phyloP scores from a whole-genome alignment of 805 yeast genomes.

The Scheffersomyces ergatensis region DNA sequence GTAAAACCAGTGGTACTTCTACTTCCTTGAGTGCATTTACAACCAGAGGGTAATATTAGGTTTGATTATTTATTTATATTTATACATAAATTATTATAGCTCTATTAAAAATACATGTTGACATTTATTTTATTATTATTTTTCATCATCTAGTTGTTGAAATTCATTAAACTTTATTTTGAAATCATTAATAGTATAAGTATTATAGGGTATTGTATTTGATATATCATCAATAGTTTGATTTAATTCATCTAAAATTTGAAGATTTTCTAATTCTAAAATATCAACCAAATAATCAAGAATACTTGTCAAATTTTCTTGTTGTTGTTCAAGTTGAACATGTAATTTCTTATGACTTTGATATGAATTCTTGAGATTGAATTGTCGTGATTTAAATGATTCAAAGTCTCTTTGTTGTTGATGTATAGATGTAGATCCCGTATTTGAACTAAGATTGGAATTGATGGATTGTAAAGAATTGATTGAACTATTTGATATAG shows the following conservation, averaged over 20 bases:
- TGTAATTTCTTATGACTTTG: not conserved
- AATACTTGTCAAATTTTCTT: not conserved
- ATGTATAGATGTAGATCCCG: not conserved
- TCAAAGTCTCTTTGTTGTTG: not conserved
- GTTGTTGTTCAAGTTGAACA: not conserved
- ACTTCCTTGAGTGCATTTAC: not conserved
- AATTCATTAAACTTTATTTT: not conserved
- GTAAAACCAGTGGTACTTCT: not conserved
- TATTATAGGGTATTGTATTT: constrained; percentile 1
- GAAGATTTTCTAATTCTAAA: constrained; percentile 1
- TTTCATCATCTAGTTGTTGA: too few relatives aligned
- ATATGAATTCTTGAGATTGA: not conserved
- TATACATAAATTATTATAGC: not conserved
- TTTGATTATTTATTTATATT: not conserved
- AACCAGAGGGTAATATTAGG: not conserved
- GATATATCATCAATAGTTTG: not conserved
- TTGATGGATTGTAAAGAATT: not conserved
- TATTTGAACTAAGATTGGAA: not conserved
- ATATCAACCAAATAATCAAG: constrained; percentile 4
- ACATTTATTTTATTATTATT: not conserved
- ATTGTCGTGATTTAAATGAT: not conserved
- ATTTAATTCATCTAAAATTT: not conserved
- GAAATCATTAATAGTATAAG: not conserved
- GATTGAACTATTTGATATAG: not conserved
- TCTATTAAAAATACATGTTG: not conserved